Percentiles rank a stretch among this genome's conserved stretches.
Evolutionary conservation across 2,329 filamentous ascomycete genomes (phyloP).

Genomic region (Myriosclerotinia scirpicola): DNA sequence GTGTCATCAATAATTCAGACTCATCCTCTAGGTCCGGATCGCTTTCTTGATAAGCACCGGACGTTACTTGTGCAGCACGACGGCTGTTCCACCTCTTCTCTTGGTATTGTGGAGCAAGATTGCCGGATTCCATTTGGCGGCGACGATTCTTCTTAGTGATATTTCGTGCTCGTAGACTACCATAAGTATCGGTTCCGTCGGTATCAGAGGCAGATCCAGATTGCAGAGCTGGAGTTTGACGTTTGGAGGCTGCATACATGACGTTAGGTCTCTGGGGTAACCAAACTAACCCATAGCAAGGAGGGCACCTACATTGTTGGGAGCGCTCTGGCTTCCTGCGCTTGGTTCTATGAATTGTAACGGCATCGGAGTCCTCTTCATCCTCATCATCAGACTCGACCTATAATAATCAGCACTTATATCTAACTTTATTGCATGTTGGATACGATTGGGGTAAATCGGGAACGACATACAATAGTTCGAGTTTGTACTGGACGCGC

Average conservation of each 20-base stretch:
- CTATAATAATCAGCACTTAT: conserved; percentile 41
- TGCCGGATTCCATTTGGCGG: conserved; percentile 65
- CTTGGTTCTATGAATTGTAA: conserved; percentile 58
- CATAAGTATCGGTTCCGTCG: conserved; percentile 72
- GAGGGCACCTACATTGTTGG: conserved; percentile 55
- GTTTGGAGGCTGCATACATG: conserved; percentile 55
- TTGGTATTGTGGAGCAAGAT: conserved; percentile 63
- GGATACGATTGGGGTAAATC: not conserved
- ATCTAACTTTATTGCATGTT: not conserved
- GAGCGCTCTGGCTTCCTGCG: conserved; percentile 68
- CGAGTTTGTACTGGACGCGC: conserved; percentile 59
- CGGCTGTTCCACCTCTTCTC: conserved; percentile 92
- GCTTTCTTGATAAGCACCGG: conserved; percentile 64
- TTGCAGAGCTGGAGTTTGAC: conserved; percentile 55
- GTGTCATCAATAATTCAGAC: conserved; percentile 59
- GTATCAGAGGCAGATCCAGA: conserved; percentile 66
- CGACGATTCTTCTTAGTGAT: conserved; percentile 76
- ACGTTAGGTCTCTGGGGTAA: conserved; percentile 31
- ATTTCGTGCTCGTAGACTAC: conserved; percentile 68
- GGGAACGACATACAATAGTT: conserved; percentile 50
- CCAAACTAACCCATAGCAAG: conserved; percentile 26
- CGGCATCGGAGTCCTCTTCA: conserved; percentile 73
- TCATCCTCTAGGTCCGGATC: conserved; percentile 66
- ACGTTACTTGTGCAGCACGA: conserved; percentile 71
- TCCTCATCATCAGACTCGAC: conserved; percentile 59